phyloP scores from a whole-genome alignment of 2,329 filamentous ascomycete species.

The Colletotrichum graminicola region DNA sequence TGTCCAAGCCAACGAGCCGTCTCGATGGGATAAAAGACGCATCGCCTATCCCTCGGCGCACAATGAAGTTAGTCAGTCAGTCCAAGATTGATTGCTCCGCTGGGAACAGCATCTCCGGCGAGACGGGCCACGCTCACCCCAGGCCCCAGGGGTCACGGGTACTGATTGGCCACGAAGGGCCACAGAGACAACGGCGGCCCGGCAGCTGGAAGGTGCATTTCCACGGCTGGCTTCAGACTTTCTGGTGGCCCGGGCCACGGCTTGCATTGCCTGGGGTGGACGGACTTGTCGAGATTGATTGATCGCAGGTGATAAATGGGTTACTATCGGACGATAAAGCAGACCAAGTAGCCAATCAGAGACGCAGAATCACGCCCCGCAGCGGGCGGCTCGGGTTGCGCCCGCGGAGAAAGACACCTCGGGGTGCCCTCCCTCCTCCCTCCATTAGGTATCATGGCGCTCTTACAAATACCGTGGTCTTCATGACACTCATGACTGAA shows the following conservation, averaged over 20 bases:
- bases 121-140: slow-evolving; percentile 9
- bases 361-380: slow-evolving; percentile 6
- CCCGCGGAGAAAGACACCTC: slow-evolving; percentile 36
- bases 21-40: slow-evolving; percentile 18
- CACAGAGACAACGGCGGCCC: background rate
- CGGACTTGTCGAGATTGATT: slow-evolving; percentile 13
- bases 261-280: slow-evolving; percentile 1
- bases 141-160: background rate
- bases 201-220: slow-evolving; percentile 26
- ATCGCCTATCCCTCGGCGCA: slow-evolving; percentile 20
- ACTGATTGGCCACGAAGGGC: slow-evolving; percentile 25
- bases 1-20: background rate
- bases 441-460: background rate
- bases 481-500: background rate
- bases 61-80: slow-evolving; percentile 28
- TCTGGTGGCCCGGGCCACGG: slow-evolving; percentile 16
- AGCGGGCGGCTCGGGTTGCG: slow-evolving; percentile 37
- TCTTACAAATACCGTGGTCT: background rate
- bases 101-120: slow-evolving; percentile 41
- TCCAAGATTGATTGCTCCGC: slow-evolving; percentile 25
- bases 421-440: background rate
- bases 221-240: slow-evolving; percentile 32
- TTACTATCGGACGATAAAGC: slow-evolving; percentile 38
- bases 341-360: slow-evolving; percentile 12
- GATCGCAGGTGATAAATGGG: slow-evolving; percentile 8